phyloP scores from a whole-genome alignment of 768 basidiomycete genomes.

The Jaapia argillacea region DNA sequence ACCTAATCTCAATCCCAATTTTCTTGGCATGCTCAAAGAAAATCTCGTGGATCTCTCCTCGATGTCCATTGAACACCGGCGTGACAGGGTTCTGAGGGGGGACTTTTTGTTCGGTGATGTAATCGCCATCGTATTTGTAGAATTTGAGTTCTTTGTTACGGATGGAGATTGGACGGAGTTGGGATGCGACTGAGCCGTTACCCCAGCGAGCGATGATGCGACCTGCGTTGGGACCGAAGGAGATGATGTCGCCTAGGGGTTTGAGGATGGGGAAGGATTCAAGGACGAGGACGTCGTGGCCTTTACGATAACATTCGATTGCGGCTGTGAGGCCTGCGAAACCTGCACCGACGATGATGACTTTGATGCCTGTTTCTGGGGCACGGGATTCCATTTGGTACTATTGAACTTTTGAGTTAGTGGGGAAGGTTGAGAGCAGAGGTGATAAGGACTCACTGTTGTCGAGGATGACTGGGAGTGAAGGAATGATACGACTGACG shows the following conservation, averaged over 20 bases:
- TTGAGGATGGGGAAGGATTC: conserved; percentile 10
- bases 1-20: conserved; percentile 12
- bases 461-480: too few relatives aligned
- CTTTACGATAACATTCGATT: conserved; percentile 10
- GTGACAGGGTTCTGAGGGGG: conserved; percentile 8
- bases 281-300: conserved; percentile 11
- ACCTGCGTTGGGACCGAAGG: conserved; percentile 14
- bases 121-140: conserved; percentile 8
- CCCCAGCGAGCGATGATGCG: conserved; percentile 14
- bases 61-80: conserved; percentile 17
- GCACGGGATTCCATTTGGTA: background rate
- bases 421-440: too few relatives aligned
- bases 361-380: conserved; percentile 4
- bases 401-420: too few relatives aligned
- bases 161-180: conserved; percentile 7
- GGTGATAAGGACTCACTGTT: too few relatives aligned
- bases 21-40: conserved; percentile 12
- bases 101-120: conserved; percentile 12
- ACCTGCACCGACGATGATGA: conserved; percentile 13
- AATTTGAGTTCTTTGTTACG: conserved; percentile 8
- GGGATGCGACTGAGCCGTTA: conserved; percentile 11
- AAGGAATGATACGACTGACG: too few relatives aligned
- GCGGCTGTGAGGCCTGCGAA: conserved; percentile 14
- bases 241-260: conserved; percentile 11
- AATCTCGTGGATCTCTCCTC: conserved; percentile 15